These are phyloP conservation scores for Pueraria montana DNA, from an alignment of 306 rosid species.

Conservation along the genomic window DNA sequence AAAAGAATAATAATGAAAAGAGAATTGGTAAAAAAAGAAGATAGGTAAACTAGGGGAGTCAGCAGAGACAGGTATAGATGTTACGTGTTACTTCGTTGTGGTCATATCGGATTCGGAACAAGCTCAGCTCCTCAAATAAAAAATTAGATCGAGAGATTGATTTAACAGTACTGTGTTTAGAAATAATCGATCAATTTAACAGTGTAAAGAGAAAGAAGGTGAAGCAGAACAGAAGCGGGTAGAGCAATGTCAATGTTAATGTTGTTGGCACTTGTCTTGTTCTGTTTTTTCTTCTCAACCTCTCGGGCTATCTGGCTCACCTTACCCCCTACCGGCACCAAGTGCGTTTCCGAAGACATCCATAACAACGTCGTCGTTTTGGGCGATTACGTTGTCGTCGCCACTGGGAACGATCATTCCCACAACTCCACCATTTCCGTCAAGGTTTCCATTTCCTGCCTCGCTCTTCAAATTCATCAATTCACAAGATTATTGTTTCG, in stretches of 20 bases:
- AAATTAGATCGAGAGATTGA: too few relatives aligned
- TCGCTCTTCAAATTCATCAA: too few relatives aligned
- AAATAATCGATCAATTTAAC: too few relatives aligned
- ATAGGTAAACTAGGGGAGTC: too few relatives aligned
- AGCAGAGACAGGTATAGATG: neutral
- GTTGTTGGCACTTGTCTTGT: neutral
- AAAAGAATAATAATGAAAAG: neutral
- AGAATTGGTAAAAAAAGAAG: neutral
- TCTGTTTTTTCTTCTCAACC: slow-evolving; percentile 44
- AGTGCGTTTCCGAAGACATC: slow-evolving; percentile 94
- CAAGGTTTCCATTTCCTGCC: slow-evolving; percentile 57
- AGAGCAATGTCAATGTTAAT: slow-evolving; percentile 26
- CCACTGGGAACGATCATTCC: slow-evolving; percentile 42
- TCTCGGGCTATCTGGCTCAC: slow-evolving; percentile 63
- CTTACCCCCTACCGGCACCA: slow-evolving; percentile 66
- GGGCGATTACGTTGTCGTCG: slow-evolving; percentile 70
- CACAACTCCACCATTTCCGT: slow-evolving; percentile 63
- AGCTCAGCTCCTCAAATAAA: neutral
- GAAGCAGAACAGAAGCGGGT: too few relatives aligned
- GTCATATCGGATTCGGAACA: neutral
- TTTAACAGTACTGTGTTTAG: too few relatives aligned
- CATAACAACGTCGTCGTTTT: slow-evolving; percentile 88
- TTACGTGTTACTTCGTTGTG: neutral
- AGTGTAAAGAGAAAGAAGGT: too few relatives aligned
- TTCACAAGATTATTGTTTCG: too few relatives aligned